Evolutionary conservation across 2,329 filamentous ascomycete species (phyloP).

Genomic region (Aspergillus quadrilineatus): DNA sequence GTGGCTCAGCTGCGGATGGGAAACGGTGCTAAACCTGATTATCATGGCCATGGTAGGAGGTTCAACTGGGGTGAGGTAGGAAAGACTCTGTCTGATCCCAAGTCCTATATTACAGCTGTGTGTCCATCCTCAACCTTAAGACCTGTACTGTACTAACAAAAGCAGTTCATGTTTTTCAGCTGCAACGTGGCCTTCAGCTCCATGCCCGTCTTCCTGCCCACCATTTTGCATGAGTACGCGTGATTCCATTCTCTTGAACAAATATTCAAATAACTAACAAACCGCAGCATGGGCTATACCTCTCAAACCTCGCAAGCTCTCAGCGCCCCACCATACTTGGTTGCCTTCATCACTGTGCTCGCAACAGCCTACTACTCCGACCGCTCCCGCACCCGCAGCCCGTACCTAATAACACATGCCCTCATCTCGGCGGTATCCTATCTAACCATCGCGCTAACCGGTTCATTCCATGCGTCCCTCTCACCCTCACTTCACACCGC

Average conservation of each 20-base stretch:
- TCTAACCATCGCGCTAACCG: constrained; percentile 60
- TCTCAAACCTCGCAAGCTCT: constrained; percentile 70
- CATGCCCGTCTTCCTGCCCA: constrained; percentile 83
- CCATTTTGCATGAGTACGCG: constrained; percentile 63
- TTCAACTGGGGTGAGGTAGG: constrained; percentile 59
- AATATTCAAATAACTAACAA: not conserved
- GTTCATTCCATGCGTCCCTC: constrained; percentile 43
- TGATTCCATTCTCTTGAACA: not conserved
- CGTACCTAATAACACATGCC: constrained; percentile 68
- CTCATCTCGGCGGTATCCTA: constrained; percentile 65
- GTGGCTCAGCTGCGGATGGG: constrained; percentile 70
- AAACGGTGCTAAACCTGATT: constrained; percentile 25
- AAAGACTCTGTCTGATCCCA: constrained; percentile 63
- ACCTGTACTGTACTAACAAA: not conserved
- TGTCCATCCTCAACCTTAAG: constrained; percentile 21
- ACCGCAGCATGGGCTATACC: constrained; percentile 65
- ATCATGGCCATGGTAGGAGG: constrained; percentile 21
- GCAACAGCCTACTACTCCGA: constrained; percentile 73
- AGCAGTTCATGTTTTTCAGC: constrained; percentile 75
- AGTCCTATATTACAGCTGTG: constrained; percentile 69
- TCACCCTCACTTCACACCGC: constrained; percentile 33
- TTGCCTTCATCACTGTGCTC: constrained; percentile 71
- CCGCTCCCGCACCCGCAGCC: constrained; percentile 59
- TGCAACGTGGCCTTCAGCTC: constrained; percentile 86
- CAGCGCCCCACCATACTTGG: constrained; percentile 75